Evolutionary conservation across 495 filamentous ascomycete genomes (phyloP).

Genomic region (Oidiodendron maius): DNA sequence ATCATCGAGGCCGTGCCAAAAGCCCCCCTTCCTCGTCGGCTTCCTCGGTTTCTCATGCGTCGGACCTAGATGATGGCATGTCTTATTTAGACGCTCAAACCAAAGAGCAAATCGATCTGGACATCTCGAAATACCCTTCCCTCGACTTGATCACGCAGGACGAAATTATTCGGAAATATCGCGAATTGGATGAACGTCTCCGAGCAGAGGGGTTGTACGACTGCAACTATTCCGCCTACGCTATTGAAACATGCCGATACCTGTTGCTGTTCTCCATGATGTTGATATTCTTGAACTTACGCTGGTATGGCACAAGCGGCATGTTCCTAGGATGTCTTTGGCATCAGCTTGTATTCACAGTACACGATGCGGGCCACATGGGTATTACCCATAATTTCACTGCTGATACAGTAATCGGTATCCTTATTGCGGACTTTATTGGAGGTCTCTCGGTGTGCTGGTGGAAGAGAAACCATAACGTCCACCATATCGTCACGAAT

Average conservation of each 20-base stretch:
- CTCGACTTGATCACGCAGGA: conserved; percentile 71
- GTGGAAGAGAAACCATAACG: conserved; percentile 98
- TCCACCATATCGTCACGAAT: conserved; percentile 97
- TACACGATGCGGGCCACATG: conserved; percentile 97
- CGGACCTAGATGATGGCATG: conserved; percentile 41
- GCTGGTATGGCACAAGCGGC: conserved; percentile 72
- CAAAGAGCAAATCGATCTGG: conserved; percentile 65
- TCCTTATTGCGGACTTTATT: conserved; percentile 83
- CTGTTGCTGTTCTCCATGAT: conserved; percentile 57
- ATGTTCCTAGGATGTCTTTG: conserved; percentile 80
- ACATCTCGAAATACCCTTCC: conserved; percentile 76
- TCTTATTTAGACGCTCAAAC: conserved; percentile 72
- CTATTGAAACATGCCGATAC: conserved; percentile 72
- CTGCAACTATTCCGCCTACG: conserved; percentile 82
- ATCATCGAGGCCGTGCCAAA: conserved; percentile 8
- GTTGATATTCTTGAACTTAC: conserved; percentile 57
- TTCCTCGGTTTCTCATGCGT: conserved; percentile 34
- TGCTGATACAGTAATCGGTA: conserved; percentile 77
- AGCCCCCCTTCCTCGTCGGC: conserved; percentile 22
- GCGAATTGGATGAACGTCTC: conserved; percentile 63
- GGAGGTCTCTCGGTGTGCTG: conserved; percentile 89
- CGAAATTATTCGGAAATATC: conserved; percentile 74
- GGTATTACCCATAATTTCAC: conserved; percentile 90
- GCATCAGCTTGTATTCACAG: conserved; percentile 94
- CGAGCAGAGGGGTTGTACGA: conserved; percentile 70